A percentile compares a stretch with the other conserved stretches of the same genome.
phyloP scores from a whole-genome alignment of 805 yeast species.

The Citeromyces nyonsensis region DNA sequence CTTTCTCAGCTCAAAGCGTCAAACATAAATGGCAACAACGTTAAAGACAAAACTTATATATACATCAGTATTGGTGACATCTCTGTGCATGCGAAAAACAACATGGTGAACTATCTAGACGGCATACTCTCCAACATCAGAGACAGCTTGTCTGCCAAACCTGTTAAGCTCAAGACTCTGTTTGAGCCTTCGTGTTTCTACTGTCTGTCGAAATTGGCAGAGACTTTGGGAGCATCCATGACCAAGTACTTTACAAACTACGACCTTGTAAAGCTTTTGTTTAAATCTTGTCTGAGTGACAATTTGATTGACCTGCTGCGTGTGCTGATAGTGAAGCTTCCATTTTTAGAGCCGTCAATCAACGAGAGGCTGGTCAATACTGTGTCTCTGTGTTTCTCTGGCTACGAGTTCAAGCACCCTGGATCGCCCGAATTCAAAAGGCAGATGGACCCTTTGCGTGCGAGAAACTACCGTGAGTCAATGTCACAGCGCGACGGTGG shows the following conservation, averaged over 20 bases:
- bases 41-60: slow-evolving; percentile 60
- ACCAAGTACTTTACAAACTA: slow-evolving; percentile 80
- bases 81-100: slow-evolving; percentile 64
- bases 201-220: slow-evolving; percentile 75
- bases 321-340: slow-evolving; percentile 55
- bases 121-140: slow-evolving; percentile 74
- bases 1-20: slow-evolving; percentile 57
- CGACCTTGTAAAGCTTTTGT: slow-evolving; percentile 53
- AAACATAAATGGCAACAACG: slow-evolving; percentile 12
- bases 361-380: slow-evolving; percentile 57
- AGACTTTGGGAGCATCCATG: slow-evolving; percentile 84
- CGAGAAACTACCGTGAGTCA: slow-evolving; percentile 63
- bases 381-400: slow-evolving; percentile 64
- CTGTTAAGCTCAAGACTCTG: slow-evolving; percentile 48
- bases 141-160: slow-evolving; percentile 56
- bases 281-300: slow-evolving; percentile 73
- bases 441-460: slow-evolving; percentile 45
- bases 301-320: slow-evolving; percentile 66
- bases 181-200: slow-evolving; percentile 78
- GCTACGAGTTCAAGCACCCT: slow-evolving; percentile 68
- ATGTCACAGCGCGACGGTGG: slow-evolving; percentile 61
- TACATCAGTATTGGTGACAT: slow-evolving; percentile 76
- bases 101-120: slow-evolving; percentile 77
- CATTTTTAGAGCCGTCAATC: slow-evolving; percentile 63
- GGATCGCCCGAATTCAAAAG: slow-evolving; percentile 65